Base-by-base conservation (phyloP, 1,284 basidiomycete genomes). In the Austroboletus novae-zelandiae region DNA sequence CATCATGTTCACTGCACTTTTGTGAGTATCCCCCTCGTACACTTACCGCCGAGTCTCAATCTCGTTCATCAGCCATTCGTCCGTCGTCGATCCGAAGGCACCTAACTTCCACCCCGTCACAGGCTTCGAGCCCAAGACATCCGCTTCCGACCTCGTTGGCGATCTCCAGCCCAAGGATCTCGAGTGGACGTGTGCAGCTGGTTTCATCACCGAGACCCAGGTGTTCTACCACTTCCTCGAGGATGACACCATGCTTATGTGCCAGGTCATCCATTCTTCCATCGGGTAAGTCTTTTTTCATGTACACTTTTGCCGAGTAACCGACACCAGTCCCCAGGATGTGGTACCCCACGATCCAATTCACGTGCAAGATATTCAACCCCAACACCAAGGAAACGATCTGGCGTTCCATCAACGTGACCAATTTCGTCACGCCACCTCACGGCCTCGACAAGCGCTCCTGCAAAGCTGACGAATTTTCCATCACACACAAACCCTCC, bases 281-380 rank as follows among this genome's bases (percentile, higher is more conserved):
- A 83, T 96, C 48, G 97, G 97, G 94, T 96, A 63, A 71, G 91
- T 78, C 45, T 29, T 43, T 18, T 9, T 50, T 25, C 32, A 23
- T 46, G 17, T 35, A 1, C 8, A 49, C 14, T 47, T 31, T 43
- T 20, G 29, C 40, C 4, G 11, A 20, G 35, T 61, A 41, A 62
- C 48, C 40, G 13, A 64, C 31, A 4, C 44, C 30, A 32, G 40
- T 9, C 15, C 11, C 35, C 18, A 94, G 91, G 7, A 69, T 94
- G 45, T 95, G 91, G 91, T 93, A 90, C 64, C 94, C 96, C 7
- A 93, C 91, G 36, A 86, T 98, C 61, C 97, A 99, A 70, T 94
- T 98, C 72, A 93, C 88, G 4, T 96, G 89, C 84, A 96, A 95
- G 73, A 75, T 91, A 55, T 89, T 83, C 74, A 86, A 97, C 66